These are phyloP conservation scores for Leccinum subrobustum DNA, from an alignment of 1,284 basidiomycete genomes.

Conservation along the genomic window DNA sequence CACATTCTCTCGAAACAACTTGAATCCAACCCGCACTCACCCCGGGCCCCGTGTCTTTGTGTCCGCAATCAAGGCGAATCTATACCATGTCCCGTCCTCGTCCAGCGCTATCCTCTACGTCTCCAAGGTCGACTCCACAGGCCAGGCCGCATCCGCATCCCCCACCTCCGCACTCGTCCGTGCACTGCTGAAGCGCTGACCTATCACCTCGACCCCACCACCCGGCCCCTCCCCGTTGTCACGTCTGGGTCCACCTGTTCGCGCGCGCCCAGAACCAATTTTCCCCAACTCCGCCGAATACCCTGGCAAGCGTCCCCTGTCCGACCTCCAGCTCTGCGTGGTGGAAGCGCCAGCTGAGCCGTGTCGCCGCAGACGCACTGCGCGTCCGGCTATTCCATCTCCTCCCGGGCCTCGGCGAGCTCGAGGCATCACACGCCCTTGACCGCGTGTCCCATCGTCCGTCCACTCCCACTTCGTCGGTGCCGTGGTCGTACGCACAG, in stretches of 20 bases:
- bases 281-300: too few species aligned
- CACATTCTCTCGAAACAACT: conserved; percentile 3
- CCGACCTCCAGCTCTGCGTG: conserved; percentile 41
- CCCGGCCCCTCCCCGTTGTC: conserved; percentile 54
- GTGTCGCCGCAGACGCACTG: conserved; percentile 39
- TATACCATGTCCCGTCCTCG: too few species aligned
- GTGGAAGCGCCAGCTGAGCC: conserved; percentile 82
- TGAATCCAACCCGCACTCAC: too few species aligned
- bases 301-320: too few species aligned
- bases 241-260: conserved; percentile 86
- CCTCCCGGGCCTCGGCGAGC: conserved; percentile 69
- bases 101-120: conserved; percentile 79
- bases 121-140: conserved; percentile 93
- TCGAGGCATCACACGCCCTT: conserved; percentile 69
- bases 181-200: conserved; percentile 49
- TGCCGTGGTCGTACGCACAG: conserved; percentile 65
- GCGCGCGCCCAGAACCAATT: conserved; percentile 88
- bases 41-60: too few species aligned
- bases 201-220: conserved; percentile 68
- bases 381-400: conserved; percentile 56
- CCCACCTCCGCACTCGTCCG: conserved; percentile 70
- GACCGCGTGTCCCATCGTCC: conserved; percentile 34
- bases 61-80: too few species aligned
- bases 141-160: conserved; percentile 60
- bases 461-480: conserved; percentile 21